Conservation (phyloP, 352 stramenopile species). For the Thalassiosira mediterranea region DNA sequence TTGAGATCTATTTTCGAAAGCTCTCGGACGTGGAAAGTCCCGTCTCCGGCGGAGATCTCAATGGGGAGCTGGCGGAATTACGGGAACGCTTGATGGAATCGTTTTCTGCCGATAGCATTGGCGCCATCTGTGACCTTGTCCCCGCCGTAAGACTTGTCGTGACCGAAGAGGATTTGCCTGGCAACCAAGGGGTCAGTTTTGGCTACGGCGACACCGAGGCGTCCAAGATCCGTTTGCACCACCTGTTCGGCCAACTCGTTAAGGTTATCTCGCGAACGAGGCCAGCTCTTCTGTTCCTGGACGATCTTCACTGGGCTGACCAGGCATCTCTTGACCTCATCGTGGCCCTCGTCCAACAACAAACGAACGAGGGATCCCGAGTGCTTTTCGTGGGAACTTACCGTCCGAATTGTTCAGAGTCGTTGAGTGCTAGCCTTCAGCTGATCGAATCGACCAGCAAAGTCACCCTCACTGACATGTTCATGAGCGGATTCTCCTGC, state of each 20-base stretch:
- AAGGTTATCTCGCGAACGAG: constrained; percentile 23
- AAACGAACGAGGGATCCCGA: not conserved
- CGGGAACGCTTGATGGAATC: not conserved
- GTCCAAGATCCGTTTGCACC: constrained; percentile 18
- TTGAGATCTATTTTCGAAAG: constrained; percentile 29
- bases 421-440: constrained; percentile 4
- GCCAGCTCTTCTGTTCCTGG: constrained; percentile 26
- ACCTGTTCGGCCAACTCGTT: constrained; percentile 27
- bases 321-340: constrained; percentile 12
- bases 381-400: constrained; percentile 25
- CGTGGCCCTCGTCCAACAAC: constrained; percentile 11
- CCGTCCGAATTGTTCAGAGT: constrained; percentile 9
- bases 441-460: not conserved
- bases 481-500: constrained; percentile 3
- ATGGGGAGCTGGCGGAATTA: not conserved
- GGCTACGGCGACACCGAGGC: not conserved
- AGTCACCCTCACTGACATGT: constrained; percentile 15
- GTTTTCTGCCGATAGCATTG: constrained; percentile 14
- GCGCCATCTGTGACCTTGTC: constrained; percentile 18
- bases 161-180: not conserved
- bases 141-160: constrained; percentile 19
- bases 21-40: not conserved
- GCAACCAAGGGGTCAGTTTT: not conserved
- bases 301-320: constrained; percentile 44
- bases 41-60: not conserved